Base-by-base conservation (phyloP, 2,329 filamentous ascomycete species). In the Lecanosticta acicola region DNA sequence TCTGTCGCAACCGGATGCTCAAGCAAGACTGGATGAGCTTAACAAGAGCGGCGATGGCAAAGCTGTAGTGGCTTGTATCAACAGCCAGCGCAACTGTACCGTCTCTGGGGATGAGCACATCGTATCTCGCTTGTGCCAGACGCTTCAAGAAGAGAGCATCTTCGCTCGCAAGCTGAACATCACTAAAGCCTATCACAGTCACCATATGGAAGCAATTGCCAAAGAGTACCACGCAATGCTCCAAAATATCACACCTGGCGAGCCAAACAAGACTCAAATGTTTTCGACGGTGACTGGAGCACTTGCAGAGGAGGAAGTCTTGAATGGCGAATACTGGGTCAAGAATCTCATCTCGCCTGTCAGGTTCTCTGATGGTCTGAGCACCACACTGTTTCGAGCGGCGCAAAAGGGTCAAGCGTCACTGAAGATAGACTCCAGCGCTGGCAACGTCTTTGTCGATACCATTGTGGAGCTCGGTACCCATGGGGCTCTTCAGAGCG, bases 121-220 rank as follows among this genome's bases (percentile, higher is more conserved):
- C 3, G 62, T 75, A 3, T 49, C 63, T 0, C 58, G 65, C 35
- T 51, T 61, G 0, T 54, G 63, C 3, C 45, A 57, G 1, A 52
- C 60, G 0, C 49, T 75, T 0, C 55, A 67, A 1, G 55, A 62
- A 3, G 54, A 67, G 16, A 56, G 62, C 3, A 60, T 64, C 2
- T 73, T 74, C 48, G 59, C 57, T 4, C 58, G 67, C 1, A 48
- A 58, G n/a, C 62, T 76, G 2, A 60, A 64, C 0, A 67, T 73
- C 3, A 62, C 68, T 14, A 63, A 57, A 4, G 70, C 70, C 0
- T 73, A 71, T 33, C 70, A 74, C 43, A 70, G 68, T 0, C 64
- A 66, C 33, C 69, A 73, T 29, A 51, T 56, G 45, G 3, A 9
- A 2, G 7, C 9, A 2, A 21, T 32, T 3, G 32, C 45, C 3